Evolutionary conservation across 768 basidiomycete species (phyloP), one percentile per base, ranked within the genome.

Genomic region (Lentinus brumalis): DNA sequence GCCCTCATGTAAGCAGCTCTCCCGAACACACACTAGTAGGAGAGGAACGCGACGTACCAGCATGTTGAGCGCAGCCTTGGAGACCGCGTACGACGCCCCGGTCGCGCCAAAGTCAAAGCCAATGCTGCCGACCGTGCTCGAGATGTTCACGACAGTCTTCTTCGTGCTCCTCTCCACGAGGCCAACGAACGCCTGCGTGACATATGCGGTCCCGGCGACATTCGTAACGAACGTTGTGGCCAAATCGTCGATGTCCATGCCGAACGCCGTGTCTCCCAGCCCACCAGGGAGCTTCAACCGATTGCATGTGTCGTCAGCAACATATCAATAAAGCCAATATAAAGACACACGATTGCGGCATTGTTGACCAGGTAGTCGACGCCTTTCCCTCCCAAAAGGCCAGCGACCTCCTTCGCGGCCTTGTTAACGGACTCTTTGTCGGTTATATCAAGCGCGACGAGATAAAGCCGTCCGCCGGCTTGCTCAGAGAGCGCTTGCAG

Each of bases 331-430:
- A 21, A 41, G 26, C 15, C 7, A 15, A 11, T 16, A 11, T 30
- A n/a, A 14, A 4, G 1, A 53, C 62, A 31, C 31, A 63, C 76
- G 26, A 76, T 62, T 0, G 66, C 77, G 3, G 77, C 76, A 40
- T 77, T 78, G 66, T 78, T 79, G 56, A 78, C 57, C 21, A 79
- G 67, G 50, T 77, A 79, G 64, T 79, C 75, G 6, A 79, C 64
- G 9, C 77, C 76, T 0, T 49, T 30, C 38, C 62, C 64, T 2
- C 63, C 68, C 15, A 78, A 62, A 29, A 75, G 56, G 40, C 50
- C 64, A 38, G 61, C 66, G 11, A 72, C 67, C 5, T 59, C 42
- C 32, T 60, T 0, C 45, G 61, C 10, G 68, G 59, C 56, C 77
- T 73, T 30, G 68, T 63, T 12, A 26, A 26, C 21, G 21, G 21